Conservation (phyloP, 2,329 filamentous ascomycete species). For the Aspergillus candidus region DNA sequence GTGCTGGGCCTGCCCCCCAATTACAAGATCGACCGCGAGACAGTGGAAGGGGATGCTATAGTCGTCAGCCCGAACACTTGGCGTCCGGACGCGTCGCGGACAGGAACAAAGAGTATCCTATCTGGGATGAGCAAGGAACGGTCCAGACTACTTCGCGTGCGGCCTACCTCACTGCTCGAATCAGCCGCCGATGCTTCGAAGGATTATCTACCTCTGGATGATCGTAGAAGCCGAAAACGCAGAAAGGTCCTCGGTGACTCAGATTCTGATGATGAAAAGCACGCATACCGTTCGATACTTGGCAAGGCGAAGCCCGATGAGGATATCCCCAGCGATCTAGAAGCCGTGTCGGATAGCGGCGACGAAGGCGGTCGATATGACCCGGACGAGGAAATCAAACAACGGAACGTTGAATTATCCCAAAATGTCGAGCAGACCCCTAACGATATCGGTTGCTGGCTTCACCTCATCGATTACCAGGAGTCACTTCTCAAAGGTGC, state of each 20-base stretch:
- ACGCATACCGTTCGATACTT: slow-evolving; percentile 61
- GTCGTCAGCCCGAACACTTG: slow-evolving; percentile 29
- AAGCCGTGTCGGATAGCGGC: slow-evolving; percentile 43
- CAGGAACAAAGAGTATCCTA: slow-evolving; percentile 39
- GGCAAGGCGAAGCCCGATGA: slow-evolving; percentile 52
- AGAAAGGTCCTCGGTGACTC: slow-evolving; percentile 27
- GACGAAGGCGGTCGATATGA: slow-evolving; percentile 34
- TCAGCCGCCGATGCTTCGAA: slow-evolving; percentile 17
- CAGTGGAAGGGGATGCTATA: slow-evolving; percentile 36
- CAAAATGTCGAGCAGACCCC: slow-evolving; percentile 60
- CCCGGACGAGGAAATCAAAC: slow-evolving; percentile 40
- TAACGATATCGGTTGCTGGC: slow-evolving; percentile 64
- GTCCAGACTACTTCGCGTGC: slow-evolving; percentile 21
- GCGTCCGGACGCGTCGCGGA: slow-evolving; percentile 41
- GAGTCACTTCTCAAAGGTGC: slow-evolving; percentile 55
- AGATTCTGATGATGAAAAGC: slow-evolving; percentile 45
- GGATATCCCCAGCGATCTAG: slow-evolving; percentile 43
- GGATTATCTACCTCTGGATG: slow-evolving; percentile 30
- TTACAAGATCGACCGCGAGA: slow-evolving; percentile 61
- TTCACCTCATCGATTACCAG: slow-evolving; percentile 73
- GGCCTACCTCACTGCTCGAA: slow-evolving; percentile 14
- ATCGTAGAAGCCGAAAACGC: slow-evolving; percentile 31
- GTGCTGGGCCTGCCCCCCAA: slow-evolving; percentile 60
- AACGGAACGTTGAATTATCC: slow-evolving; percentile 51
- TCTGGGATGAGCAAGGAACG: slow-evolving; percentile 21